A percentile compares a stretch with the other conserved stretches of the same genome.
These are phyloP conservation scores for Arctostaphylos glauca DNA, from an alignment of 148 eudicot species.

Conservation along the genomic window DNA sequence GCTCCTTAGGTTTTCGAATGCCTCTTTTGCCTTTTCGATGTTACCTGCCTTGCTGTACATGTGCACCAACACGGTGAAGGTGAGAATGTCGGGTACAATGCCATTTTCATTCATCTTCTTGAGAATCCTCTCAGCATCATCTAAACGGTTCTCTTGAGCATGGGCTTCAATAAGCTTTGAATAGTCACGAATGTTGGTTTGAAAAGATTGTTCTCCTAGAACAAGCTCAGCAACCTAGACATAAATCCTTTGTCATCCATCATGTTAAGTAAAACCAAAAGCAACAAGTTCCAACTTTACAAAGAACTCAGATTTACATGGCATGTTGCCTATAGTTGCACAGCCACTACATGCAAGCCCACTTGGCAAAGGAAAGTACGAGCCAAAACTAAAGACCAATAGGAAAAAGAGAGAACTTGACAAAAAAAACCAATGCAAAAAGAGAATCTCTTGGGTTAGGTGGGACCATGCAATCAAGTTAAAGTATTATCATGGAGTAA, in stretches of 20 bases:
- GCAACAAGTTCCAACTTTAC: background rate
- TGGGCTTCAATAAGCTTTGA: constrained; percentile 66
- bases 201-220: constrained; percentile 70
- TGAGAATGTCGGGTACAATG: constrained; percentile 57
- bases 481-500: background rate
- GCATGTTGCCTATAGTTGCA: constrained; percentile 1
- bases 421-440: background rate
- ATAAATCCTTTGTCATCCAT: constrained; percentile 7
- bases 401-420: background rate
- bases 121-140: constrained; percentile 76
- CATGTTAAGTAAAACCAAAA: background rate
- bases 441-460: background rate
- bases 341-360: constrained; percentile 1
- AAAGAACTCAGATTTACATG: background rate
- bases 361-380: background rate
- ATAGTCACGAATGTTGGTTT: constrained; percentile 68
- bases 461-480: background rate
- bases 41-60: constrained; percentile 75
- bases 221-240: constrained; percentile 68
- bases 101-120: constrained; percentile 68
- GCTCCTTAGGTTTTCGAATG: constrained; percentile 55
- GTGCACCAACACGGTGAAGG: constrained; percentile 48
- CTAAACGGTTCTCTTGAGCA: constrained; percentile 54
- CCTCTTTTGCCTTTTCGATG: constrained; percentile 50
- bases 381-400: background rate